Percentiles rank a stretch among this genome's conserved stretches.
phyloP scores from a whole-genome alignment of 148 eudicot genomes.

The Pouteria glomerata region DNA sequence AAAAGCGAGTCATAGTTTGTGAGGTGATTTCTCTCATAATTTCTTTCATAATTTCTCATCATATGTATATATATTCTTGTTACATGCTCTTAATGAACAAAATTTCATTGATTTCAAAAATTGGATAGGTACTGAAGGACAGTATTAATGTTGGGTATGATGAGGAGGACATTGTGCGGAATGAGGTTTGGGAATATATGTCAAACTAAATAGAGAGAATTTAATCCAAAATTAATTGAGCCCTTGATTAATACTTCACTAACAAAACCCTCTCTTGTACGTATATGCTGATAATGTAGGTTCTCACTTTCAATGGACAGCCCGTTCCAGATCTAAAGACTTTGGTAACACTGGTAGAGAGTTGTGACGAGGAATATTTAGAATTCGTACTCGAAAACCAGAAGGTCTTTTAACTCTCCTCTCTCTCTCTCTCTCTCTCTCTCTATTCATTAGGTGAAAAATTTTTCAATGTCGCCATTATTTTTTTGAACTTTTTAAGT shows the following conservation, averaged over 20 bases:
- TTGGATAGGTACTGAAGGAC: neutral
- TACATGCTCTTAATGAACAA: too few relatives aligned
- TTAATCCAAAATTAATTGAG: neutral
- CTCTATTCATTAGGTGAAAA: too few relatives aligned
- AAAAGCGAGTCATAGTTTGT: too few relatives aligned
- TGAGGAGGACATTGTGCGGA: neutral
- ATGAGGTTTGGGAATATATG: neutral
- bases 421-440: neutral
- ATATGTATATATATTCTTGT: too few relatives aligned
- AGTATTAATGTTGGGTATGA: neutral
- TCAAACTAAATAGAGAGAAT: neutral
- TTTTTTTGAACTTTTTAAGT: too few relatives aligned
- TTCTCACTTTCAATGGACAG: slow-evolving; percentile 33
- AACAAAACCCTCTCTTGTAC: neutral
- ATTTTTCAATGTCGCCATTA: too few relatives aligned
- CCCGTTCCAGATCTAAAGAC: slow-evolving; percentile 41
- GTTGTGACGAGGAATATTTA: slow-evolving; percentile 33
- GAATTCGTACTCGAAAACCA: slow-evolving; percentile 36
- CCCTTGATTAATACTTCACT: neutral
- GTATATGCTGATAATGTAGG: slow-evolving; percentile 29
- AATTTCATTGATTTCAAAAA: neutral
- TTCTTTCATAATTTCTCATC: too few relatives aligned
- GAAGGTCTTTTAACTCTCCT: slow-evolving; percentile 20
- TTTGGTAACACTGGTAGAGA: slow-evolving; percentile 30
- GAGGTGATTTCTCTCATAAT: too few relatives aligned